phyloP scores from a whole-genome alignment of 164 flowering plant genomes.

The Vitis rotundifolia region DNA sequence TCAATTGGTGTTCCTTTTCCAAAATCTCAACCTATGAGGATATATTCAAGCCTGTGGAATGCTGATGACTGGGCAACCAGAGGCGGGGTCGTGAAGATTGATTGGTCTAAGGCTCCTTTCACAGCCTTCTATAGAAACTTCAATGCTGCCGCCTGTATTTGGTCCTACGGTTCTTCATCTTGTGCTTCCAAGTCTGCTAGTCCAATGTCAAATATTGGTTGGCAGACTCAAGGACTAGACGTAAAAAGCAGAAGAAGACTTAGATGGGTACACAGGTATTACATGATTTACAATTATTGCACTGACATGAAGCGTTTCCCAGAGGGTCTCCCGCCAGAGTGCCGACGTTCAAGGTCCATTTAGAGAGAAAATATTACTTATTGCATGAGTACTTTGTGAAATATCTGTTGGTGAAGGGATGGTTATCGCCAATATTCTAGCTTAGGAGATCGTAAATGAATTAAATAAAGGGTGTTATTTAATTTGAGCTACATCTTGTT shows the following conservation, averaged over 20 bases:
- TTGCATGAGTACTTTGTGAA: too few relatives aligned
- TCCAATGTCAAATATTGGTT: background rate
- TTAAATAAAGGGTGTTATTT: too few relatives aligned
- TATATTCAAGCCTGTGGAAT: conserved; percentile 24
- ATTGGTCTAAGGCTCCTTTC: conserved; percentile 30
- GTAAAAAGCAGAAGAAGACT: conserved; percentile 5
- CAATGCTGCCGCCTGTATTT: conserved; percentile 4
- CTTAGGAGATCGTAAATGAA: too few relatives aligned
- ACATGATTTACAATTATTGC: conserved; percentile 21
- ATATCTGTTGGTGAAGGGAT: too few relatives aligned
- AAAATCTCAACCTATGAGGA: conserved; percentile 20
- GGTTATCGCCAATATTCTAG: too few relatives aligned
- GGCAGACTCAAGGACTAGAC: conserved; percentile 15
- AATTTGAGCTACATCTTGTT: too few relatives aligned
- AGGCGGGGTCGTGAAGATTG: conserved; percentile 24
- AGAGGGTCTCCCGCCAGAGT: conserved; percentile 14
- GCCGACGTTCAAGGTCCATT: background rate
- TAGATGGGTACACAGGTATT: conserved; percentile 17
- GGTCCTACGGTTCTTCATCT: conserved; percentile 1
- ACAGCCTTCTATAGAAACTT: conserved; percentile 20
- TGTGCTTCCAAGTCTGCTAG: background rate
- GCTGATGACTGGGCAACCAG: conserved; percentile 30
- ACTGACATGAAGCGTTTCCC: conserved; percentile 10
- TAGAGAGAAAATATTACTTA: background rate
- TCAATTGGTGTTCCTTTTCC: conserved; percentile 20